Conservation (phyloP, 169 alveolate genomes). For the Eimeria nieschulzi region DNA sequence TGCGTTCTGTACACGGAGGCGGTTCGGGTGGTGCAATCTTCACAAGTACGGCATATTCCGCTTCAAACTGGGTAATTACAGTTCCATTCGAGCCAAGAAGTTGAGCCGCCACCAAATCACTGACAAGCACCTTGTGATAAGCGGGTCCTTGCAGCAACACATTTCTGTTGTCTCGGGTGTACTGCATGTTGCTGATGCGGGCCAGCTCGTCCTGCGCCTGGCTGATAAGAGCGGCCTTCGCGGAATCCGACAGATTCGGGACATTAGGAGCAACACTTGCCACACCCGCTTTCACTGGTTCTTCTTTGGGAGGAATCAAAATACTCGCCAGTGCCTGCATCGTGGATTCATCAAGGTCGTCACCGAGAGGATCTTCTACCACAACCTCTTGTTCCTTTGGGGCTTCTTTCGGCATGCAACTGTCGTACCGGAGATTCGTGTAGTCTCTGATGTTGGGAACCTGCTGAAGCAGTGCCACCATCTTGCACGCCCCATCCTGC, state of each 20-base stretch:
- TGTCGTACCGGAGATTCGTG: slow-evolving; percentile 51
- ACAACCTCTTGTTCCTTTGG: neutral
- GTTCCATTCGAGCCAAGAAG: slow-evolving; percentile 64
- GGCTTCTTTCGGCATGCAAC: slow-evolving; percentile 41
- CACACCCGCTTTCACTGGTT: slow-evolving; percentile 57
- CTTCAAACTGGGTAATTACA: slow-evolving; percentile 27
- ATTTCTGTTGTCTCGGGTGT: slow-evolving; percentile 18
- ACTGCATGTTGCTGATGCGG: slow-evolving; percentile 55
- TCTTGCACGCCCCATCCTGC: slow-evolving; percentile 33
- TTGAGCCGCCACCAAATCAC: slow-evolving; percentile 67
- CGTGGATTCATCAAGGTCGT: slow-evolving; percentile 31
- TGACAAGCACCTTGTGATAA: slow-evolving; percentile 50
- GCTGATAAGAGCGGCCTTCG: slow-evolving; percentile 50
- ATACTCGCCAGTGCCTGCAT: slow-evolving; percentile 50
- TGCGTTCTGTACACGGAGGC: slow-evolving; percentile 58
- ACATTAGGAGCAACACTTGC: slow-evolving; percentile 51
- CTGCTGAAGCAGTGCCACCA: slow-evolving; percentile 3
- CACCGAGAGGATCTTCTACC: slow-evolving; percentile 33
- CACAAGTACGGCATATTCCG: slow-evolving; percentile 37
- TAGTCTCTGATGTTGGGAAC: slow-evolving; percentile 15
- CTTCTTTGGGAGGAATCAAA: slow-evolving; percentile 42
- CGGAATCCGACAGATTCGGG: slow-evolving; percentile 55
- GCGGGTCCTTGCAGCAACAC: slow-evolving; percentile 67
- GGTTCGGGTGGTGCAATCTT: slow-evolving; percentile 61
- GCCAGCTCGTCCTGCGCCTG: slow-evolving; percentile 72